Conservation (phyloP, 2,329 filamentous ascomycete genomes). For the Xylaria sp. region DNA sequence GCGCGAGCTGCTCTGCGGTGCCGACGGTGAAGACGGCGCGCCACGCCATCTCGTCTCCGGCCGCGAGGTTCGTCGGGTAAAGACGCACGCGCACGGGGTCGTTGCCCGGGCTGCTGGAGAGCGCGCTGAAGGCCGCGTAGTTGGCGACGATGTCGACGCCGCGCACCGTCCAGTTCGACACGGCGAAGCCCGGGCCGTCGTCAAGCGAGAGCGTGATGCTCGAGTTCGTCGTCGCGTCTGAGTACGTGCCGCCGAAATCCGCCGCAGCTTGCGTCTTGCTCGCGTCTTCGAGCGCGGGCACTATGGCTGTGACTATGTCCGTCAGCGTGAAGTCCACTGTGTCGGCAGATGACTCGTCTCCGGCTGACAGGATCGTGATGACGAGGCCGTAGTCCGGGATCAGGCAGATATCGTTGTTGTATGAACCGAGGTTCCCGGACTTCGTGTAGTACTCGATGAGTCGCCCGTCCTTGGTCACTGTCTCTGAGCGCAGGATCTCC, state of each 20-base stretch:
- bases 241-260: slow-evolving; percentile 54
- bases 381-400: slow-evolving; percentile 52
- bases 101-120: slow-evolving; percentile 37
- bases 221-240: slow-evolving; percentile 54
- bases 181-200: slow-evolving; percentile 53
- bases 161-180: slow-evolving; percentile 55
- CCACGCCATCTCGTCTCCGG: slow-evolving; percentile 39
- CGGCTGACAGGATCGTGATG: slow-evolving; percentile 45
- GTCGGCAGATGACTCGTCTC: slow-evolving; percentile 41
- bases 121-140: slow-evolving; percentile 43
- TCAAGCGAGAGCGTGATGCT: slow-evolving; percentile 54
- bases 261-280: slow-evolving; percentile 52
- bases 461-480: slow-evolving; percentile 47
- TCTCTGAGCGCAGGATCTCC: slow-evolving; percentile 51
- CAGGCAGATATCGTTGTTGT: slow-evolving; percentile 49
- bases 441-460: slow-evolving; percentile 52
- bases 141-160: slow-evolving; percentile 55
- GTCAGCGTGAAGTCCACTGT: slow-evolving; percentile 42
- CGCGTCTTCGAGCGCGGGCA: slow-evolving; percentile 58
- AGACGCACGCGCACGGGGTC: slow-evolving; percentile 39
- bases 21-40: slow-evolving; percentile 43
- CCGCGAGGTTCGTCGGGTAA: slow-evolving; percentile 44
- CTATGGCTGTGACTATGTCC: slow-evolving; percentile 50
- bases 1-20: slow-evolving; percentile 39
- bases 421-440: slow-evolving; percentile 49